A percentile compares a stretch with the other conserved stretches of the same genome.
These are phyloP conservation scores for Dillenia suffruticosa DNA, from an alignment of 164 flowering plant genomes.

Conservation along the genomic window DNA sequence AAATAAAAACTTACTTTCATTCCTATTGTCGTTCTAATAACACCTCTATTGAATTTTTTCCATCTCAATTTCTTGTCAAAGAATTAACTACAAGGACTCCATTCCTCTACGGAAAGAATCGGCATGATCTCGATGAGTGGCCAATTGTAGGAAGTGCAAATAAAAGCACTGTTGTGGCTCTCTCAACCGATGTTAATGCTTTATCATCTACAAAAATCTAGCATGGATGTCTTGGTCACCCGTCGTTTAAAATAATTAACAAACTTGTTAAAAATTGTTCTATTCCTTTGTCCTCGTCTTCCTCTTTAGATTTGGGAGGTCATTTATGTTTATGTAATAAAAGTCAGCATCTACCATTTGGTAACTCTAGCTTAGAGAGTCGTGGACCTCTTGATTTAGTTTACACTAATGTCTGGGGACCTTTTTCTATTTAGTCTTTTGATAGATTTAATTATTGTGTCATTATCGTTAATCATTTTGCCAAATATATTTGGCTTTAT, in stretches of 20 bases:
- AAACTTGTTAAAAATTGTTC: neutral
- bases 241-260: constrained; percentile 2
- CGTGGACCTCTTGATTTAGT: neutral
- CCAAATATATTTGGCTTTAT: constrained; percentile 3
- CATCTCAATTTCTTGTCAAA: constrained; percentile 2
- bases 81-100: constrained; percentile 10
- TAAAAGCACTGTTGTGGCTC: neutral
- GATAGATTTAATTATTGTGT: neutral
- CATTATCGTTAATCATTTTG: constrained; percentile 5
- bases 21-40: neutral
- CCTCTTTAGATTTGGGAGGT: neutral
- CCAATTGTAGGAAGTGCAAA: neutral
- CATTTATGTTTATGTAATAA: constrained; percentile 5
- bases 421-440: neutral
- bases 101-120: neutral
- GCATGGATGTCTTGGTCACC: constrained; percentile 10
- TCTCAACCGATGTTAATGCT: neutral
- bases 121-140: neutral
- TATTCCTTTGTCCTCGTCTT: neutral
- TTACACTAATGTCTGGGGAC: constrained; percentile 2
- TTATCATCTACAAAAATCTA: neutral
- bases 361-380: neutral
- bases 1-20: neutral
- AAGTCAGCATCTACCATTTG: constrained; percentile 4
- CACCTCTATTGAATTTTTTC: constrained; percentile 2